Evolutionary conservation across 805 yeast genomes (phyloP), one percentile per base, ranked within the genome.

Genomic region (Zygosaccharomyces lentus): DNA sequence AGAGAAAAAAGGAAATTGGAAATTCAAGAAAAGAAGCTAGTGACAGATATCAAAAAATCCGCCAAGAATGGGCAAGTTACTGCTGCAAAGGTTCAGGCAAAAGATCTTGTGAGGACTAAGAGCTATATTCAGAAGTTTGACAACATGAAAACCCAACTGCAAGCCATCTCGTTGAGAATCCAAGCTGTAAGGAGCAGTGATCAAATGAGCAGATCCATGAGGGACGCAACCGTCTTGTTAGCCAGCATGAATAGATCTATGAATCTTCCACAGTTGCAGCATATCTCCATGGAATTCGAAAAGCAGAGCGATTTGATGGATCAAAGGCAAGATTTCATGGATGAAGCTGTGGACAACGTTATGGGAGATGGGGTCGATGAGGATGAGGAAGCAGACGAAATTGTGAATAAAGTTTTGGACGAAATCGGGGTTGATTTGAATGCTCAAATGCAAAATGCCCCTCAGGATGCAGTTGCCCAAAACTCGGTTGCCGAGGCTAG

Each of bases 251-350:
- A 93, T 65, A 73, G 82, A 58, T 80, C 80, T 47, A 85, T 93
- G 95, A 93, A 95, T 61, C 68, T 93, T 51, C 96, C 96, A 1
- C 95, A 87, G 55, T 70, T 93, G 50, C 84, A 87, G 47, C 77
- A 84, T 50, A 93, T 93, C 16, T 88, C 97, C 2, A 90, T 87
- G 85, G 98, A 93, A 58, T 93, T 93, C 66, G 96, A 93, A 59
- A 81, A 80, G 58, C 96, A 91, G 61, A 87, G 86, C 66, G 99
- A 95, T 62, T 71, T 95, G 57, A 93, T 93, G 98, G 97, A 91
- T 66, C 99, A 93, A 69, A 83, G 96, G 60, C 98, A 95, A 66
- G 99, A 95, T 65, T 87, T 95, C 80, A 93, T 93, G 85, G 99
- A 93, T 63, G 99, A 93, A 63, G 95, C 96, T 15, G 84, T 93